A percentile compares a stretch with the other conserved stretches of the same genome.
Conservation (phyloP, 371 early-diverging fungal species). For the Pancytospora philotis region DNA sequence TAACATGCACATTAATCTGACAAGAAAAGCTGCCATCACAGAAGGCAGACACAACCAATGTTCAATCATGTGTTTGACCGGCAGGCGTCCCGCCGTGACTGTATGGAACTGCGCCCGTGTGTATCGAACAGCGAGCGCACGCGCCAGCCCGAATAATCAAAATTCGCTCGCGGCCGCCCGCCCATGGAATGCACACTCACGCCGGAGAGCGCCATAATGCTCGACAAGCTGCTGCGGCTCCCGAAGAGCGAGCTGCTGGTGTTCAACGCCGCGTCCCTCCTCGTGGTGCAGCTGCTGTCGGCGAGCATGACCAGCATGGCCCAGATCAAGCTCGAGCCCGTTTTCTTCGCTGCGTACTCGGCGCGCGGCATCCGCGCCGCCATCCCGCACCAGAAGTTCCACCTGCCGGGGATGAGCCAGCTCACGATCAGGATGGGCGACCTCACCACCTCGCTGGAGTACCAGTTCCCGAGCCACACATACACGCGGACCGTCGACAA, state of each 20-base stretch:
- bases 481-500: background rate
- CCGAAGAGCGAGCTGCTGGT: background rate
- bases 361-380: background rate
- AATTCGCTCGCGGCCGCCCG: no score
- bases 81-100: no score
- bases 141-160: no score
- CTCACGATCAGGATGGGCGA: background rate
- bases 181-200: background rate
- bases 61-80: no score
- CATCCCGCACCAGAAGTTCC: background rate
- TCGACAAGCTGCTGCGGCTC: background rate
- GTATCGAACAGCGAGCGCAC: no score
- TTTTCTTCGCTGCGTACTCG: background rate
- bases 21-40: no score
- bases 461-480: background rate
- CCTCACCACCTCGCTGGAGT: background rate
- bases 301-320: background rate
- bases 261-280: background rate
- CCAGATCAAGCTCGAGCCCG: background rate
- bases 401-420: background rate
- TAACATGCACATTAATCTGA: no score
- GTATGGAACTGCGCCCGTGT: no score
- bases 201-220: background rate
- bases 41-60: no score
- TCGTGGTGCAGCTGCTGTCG: background rate